Percentiles rank a stretch among this genome's conserved stretches.
phyloP scores from a whole-genome alignment of 805 yeast species.

The Barnettozyma sp. region DNA sequence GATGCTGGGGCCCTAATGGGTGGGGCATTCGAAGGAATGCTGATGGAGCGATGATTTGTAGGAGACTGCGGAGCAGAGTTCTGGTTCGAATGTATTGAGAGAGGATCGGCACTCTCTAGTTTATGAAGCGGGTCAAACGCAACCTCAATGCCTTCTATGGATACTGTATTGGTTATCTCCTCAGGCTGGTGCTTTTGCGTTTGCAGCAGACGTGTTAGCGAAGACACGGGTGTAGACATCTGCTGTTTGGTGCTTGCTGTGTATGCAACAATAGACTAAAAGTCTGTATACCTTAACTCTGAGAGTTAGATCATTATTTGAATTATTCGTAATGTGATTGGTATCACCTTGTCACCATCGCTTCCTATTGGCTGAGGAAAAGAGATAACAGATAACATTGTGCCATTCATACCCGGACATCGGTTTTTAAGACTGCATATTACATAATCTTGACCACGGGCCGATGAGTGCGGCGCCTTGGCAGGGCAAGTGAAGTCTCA shows the following conservation, averaged over 20 bases:
- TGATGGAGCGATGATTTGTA: conserved; percentile 3
- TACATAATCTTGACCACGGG: too few species aligned
- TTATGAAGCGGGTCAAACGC: conserved; percentile 4
- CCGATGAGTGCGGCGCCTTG: too few species aligned
- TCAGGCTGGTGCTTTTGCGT: conserved; percentile 16
- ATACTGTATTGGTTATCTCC: conserved; percentile 20
- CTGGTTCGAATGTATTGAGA: conserved; percentile 3
- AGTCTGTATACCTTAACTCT: too few species aligned
- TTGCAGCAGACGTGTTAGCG: conserved; percentile 24
- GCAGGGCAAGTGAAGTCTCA: too few species aligned
- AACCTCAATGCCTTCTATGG: conserved; percentile 27
- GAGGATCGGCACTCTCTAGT: conserved; percentile 4
- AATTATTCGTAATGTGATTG: too few species aligned
- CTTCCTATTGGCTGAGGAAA: neutral
- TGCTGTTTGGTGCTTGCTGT: neutral
- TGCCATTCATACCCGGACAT: too few species aligned
- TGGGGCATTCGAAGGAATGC: conserved; percentile 20
- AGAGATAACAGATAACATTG: conserved; percentile 4
- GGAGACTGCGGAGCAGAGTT: conserved; percentile 2
- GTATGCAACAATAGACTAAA: too few species aligned
- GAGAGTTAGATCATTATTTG: too few species aligned
- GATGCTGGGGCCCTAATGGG: conserved; percentile 26
- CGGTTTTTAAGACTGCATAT: too few species aligned
- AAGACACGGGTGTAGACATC: conserved; percentile 18
- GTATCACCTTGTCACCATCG: neutral